These are phyloP conservation scores for Guyanaporus albipodus DNA, from an alignment of 768 basidiomycete species.

Conservation along the genomic window DNA sequence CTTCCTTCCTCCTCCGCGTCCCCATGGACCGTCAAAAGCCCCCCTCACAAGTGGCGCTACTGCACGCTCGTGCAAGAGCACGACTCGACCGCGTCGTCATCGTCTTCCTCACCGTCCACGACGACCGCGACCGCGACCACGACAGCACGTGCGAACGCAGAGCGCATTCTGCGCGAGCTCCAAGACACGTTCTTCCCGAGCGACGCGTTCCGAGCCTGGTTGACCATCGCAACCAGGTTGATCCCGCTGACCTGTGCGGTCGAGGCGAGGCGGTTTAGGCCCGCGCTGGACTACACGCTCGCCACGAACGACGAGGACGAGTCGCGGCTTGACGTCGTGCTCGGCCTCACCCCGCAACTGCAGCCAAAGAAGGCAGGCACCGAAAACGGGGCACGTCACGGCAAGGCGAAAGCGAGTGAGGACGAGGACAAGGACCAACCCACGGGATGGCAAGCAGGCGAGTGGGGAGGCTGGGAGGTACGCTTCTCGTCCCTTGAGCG, in stretches of 20 bases:
- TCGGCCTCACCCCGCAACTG: slow-evolving; percentile 77
- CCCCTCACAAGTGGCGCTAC: slow-evolving; percentile 95
- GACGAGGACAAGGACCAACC: slow-evolving; percentile 28
- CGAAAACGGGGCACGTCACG: slow-evolving; percentile 10
- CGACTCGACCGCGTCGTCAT: not conserved
- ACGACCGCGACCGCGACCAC: not conserved
- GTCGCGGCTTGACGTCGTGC: slow-evolving; percentile 77
- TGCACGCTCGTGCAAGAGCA: slow-evolving; percentile 47
- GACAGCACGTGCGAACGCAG: slow-evolving; percentile 15
- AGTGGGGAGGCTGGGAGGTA: slow-evolving; percentile 95
- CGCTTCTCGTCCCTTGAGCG: slow-evolving; percentile 7
- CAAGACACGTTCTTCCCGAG: slow-evolving; percentile 79
- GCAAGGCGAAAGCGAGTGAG: slow-evolving; percentile 29
- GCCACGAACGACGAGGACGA: slow-evolving; percentile 84
- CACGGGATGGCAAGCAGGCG: slow-evolving; percentile 63
- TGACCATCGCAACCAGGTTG: slow-evolving; percentile 65
- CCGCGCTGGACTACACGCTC: slow-evolving; percentile 92
- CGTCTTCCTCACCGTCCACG: not conserved
- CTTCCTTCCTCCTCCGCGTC: slow-evolving; percentile 39
- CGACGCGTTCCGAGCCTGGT: slow-evolving; percentile 87
- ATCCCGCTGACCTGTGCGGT: slow-evolving; percentile 67
- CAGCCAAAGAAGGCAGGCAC: slow-evolving; percentile 15
- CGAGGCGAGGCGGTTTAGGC: slow-evolving; percentile 87
- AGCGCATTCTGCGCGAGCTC: slow-evolving; percentile 35
- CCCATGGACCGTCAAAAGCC: slow-evolving; percentile 74